phyloP scores from a whole-genome alignment of 2,329 filamentous ascomycete species.

The Tympanopsis confertula region DNA sequence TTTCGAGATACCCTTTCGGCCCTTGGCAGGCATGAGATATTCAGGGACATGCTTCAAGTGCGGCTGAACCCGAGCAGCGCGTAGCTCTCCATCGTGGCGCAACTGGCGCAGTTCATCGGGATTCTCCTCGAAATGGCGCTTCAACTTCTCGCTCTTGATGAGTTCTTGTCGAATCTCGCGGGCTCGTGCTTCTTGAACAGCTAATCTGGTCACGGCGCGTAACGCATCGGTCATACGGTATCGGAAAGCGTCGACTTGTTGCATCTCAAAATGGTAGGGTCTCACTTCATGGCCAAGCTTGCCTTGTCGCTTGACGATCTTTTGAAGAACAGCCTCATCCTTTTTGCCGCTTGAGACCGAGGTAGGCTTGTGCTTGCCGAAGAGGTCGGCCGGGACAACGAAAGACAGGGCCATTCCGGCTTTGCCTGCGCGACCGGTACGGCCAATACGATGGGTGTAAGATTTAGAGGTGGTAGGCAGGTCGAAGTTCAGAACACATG shows the following conservation, averaged over 20 bases:
- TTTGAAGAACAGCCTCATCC: conserved; percentile 73
- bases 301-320: conserved; percentile 71
- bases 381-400: conserved; percentile 70
- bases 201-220: conserved; percentile 76
- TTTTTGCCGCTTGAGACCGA: conserved; percentile 63
- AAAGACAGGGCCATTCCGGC: conserved; percentile 94
- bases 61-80: conserved; percentile 71
- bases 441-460: conserved; percentile 92
- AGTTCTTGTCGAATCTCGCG: conserved; percentile 82
- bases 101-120: conserved; percentile 78
- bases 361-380: conserved; percentile 82
- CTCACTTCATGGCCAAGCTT: conserved; percentile 54
- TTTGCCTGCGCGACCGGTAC: conserved; percentile 82
- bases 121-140: conserved; percentile 94
- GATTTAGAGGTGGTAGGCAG: conserved; percentile 78
- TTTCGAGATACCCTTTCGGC: conserved; percentile 61
- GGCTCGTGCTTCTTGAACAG: conserved; percentile 79
- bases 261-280: conserved; percentile 90
- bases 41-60: conserved; percentile 92
- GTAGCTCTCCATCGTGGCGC: conserved; percentile 78
- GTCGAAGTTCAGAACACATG: conserved; percentile 93
- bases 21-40: conserved; percentile 64
- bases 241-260: conserved; percentile 82
- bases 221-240: conserved; percentile 92
- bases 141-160: conserved; percentile 85